Evolutionary conservation across 179 eudicot genomes (phyloP), one percentile per base, ranked within the genome.

Genomic region (Drosera spatulata): DNA sequence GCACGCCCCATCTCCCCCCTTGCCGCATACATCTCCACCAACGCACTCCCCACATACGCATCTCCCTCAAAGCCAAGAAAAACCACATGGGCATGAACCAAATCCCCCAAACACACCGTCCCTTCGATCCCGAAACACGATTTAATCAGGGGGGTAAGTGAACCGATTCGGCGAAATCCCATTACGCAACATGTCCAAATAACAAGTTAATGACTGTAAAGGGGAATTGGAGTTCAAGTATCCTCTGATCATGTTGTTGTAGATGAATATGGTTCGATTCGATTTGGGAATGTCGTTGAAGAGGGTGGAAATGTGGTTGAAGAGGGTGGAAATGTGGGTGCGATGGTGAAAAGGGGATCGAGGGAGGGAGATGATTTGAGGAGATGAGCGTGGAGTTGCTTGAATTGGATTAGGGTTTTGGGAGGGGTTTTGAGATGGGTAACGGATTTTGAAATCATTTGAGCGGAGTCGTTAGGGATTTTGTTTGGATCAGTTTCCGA

Each of bases 211-310:
- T 49, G 52, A 11, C 4, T 3, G 7, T 5, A 49, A 11, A 5
- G 52, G 52, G 4, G n/a, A 49, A 5, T 49, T 6, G n/a, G 52
- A 6, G 14, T 57, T 72, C 10, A 70, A 42, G 33, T 66, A 66
- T 14, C 77, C 77, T 57, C 75, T 60, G 48, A 77, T 73, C 72
- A 77, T 66, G 47, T 61, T 77, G 65, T 73, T 77, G 72, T 56
- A 73, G 42, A 77, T 58, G 63, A 77, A 77, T 9, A 72, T 71
- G 33, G 33, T 22, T 22, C 33, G 33, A 10, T 62, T 77, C 7
- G 58, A 67, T 49, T 22, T 38, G 7, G 55, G 42, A 42, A 58
- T 73, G 41, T 66, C 55, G 10, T 47, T 66, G 48, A 76, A 72
- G 2, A 76, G 62, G 7, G 50, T 39, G 56, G 55, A 12, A 10